phyloP scores from a whole-genome alignment of 805 yeast genomes.

The Nakazawaea laoshanensis region DNA sequence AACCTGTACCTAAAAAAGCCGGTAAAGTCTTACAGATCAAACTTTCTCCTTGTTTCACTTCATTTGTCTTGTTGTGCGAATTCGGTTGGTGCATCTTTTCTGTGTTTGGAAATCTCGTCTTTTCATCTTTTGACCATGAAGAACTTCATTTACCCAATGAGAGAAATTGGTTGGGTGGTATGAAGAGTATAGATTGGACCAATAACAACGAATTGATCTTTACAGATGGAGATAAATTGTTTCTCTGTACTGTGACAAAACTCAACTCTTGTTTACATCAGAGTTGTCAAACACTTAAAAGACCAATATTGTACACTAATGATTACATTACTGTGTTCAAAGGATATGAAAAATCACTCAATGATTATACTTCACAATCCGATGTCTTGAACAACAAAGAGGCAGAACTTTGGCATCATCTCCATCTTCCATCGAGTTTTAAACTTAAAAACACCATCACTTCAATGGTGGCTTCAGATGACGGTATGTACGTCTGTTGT shows the following conservation, averaged over 20 bases:
- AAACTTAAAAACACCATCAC: slow-evolving; percentile 33
- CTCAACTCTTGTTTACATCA: slow-evolving; percentile 17
- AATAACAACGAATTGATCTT: slow-evolving; percentile 27
- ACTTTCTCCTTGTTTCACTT: slow-evolving; percentile 19
- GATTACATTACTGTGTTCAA: slow-evolving; percentile 34
- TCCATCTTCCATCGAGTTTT: slow-evolving; percentile 36
- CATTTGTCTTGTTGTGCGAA: slow-evolving; percentile 17
- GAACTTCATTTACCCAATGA: slow-evolving; percentile 13
- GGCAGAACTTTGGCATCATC: slow-evolving; percentile 36
- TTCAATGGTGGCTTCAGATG: slow-evolving; percentile 32
- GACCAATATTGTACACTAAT: slow-evolving; percentile 33
- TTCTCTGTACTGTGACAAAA: slow-evolving; percentile 16
- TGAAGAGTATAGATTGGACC: slow-evolving; percentile 22
- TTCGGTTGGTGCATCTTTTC: slow-evolving; percentile 43
- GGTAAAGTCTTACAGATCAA: slow-evolving; percentile 21
- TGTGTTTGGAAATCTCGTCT: slow-evolving; percentile 35
- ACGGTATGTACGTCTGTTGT: slow-evolving; percentile 40
- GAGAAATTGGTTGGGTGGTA: slow-evolving; percentile 14
- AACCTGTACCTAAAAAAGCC: too few species aligned
- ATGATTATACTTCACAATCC: slow-evolving; percentile 26
- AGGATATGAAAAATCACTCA: slow-evolving; percentile 34
- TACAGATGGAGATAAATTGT: slow-evolving; percentile 20
- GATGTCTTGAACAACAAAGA: slow-evolving; percentile 23
- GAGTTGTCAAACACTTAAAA: slow-evolving; percentile 17
- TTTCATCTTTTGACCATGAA: slow-evolving; percentile 28